Evolutionary conservation across 352 stramenopile genomes (phyloP).

Genomic region (Phytophthora capsici): DNA sequence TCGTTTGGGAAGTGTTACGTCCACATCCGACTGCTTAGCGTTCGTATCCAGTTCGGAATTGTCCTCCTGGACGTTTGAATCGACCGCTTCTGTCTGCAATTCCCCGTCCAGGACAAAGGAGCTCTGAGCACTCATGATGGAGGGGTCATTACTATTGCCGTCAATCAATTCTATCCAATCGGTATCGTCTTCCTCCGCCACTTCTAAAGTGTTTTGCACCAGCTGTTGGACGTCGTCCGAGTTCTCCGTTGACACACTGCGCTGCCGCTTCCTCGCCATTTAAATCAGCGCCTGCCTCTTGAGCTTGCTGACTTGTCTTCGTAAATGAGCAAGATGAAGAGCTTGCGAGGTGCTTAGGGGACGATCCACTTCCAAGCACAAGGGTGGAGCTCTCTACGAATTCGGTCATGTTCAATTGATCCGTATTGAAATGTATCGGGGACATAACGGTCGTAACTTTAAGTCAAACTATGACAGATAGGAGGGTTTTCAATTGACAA

Average conservation of each 20-base stretch:
- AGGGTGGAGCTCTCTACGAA: slow-evolving; percentile 1
- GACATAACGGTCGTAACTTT: slow-evolving; percentile 2
- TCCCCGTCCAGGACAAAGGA: neutral
- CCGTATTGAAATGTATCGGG: neutral
- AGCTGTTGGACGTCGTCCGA: slow-evolving; percentile 1
- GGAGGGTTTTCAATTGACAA: neutral
- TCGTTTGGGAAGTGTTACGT: slow-evolving; percentile 24
- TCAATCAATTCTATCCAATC: neutral
- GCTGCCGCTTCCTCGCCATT: slow-evolving; percentile 30
- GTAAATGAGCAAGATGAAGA: neutral
- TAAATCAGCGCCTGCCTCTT: neutral
- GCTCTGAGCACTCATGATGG: neutral
- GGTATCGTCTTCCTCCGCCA: neutral
- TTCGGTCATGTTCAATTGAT: slow-evolving; percentile 32
- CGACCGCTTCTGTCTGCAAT: neutral
- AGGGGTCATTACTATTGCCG: slow-evolving; percentile 13
- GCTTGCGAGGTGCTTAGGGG: neutral
- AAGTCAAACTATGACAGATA: neutral
- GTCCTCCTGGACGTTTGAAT: neutral
- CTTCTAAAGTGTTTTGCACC: neutral
- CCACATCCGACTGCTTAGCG: neutral
- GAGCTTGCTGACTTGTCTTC: slow-evolving; percentile 7
- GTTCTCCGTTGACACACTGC: slow-evolving; percentile 1
- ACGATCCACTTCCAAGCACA: slow-evolving; percentile 14
- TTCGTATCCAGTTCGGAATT: neutral